These are phyloP conservation scores for Rubia yunnanensis DNA, from an alignment of 257 asterid species.

Conservation along the genomic window DNA sequence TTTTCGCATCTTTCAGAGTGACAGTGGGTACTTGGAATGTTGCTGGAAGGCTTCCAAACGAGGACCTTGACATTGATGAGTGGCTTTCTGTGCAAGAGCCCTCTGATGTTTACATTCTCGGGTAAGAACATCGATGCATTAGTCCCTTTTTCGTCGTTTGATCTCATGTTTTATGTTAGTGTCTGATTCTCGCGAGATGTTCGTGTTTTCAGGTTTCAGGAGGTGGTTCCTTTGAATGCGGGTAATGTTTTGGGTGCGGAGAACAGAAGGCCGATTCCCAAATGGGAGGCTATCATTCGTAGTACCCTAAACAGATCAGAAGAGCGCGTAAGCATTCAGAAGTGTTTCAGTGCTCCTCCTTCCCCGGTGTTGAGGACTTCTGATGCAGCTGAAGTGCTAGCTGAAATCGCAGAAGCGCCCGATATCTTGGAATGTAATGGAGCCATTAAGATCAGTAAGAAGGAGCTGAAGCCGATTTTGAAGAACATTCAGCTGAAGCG, in stretches of 20 bases:
- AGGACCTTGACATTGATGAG: constrained; percentile 68
- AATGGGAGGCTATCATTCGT: constrained; percentile 82
- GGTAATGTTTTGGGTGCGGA: constrained; percentile 93
- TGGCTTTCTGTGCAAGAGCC: constrained; percentile 84
- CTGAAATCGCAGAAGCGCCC: constrained; percentile 40
- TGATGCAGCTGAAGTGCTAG: constrained; percentile 62
- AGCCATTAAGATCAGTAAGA: constrained; percentile 11
- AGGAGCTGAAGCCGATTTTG: constrained; percentile 9
- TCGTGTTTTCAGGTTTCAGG: constrained; percentile 87
- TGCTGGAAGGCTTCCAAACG: constrained; percentile 70
- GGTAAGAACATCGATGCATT: constrained; percentile 36
- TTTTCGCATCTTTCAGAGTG: constrained; percentile 39
- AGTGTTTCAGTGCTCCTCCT: constrained; percentile 87
- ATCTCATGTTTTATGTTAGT: neutral
- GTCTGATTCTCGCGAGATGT: neutral
- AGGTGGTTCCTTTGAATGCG: constrained; percentile 87
- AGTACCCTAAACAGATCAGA: constrained; percentile 47
- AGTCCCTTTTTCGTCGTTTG: neutral
- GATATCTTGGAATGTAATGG: constrained; percentile 18
- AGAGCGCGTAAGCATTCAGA: constrained; percentile 42
- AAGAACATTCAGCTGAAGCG: constrained; percentile 25
- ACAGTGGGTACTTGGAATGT: constrained; percentile 90
- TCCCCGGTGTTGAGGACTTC: constrained; percentile 76
- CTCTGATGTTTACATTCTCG: constrained; percentile 71
- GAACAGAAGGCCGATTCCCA: constrained; percentile 57